Base-by-base conservation (phyloP, 768 basidiomycete genomes). In the Kwoniella shandongensis region DNA sequence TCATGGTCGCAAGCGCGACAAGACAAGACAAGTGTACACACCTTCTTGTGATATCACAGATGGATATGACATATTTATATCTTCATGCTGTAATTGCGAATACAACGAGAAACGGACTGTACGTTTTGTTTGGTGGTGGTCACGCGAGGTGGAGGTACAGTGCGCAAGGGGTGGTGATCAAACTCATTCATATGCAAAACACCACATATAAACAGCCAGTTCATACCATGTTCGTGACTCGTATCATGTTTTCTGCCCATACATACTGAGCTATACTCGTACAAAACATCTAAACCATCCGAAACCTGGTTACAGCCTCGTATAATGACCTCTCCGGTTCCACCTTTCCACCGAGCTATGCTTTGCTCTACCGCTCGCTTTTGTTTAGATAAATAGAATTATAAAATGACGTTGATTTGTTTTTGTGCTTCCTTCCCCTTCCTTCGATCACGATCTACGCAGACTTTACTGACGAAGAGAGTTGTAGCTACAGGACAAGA, bases 401-500 rank as follows among this genome's bases (percentile, higher is more conserved):
- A n/a, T n/a, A 8, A 42, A 8, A 23, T n/a, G 17, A n/a, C 22
- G 22, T 42, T 17, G 22, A 8, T 6, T 32, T 13, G 13, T 6
- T 32, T 32, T 32, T 32, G 32, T 6, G 6, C 32, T 32, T 32
- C 7, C 32, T 32, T 32, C 32, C 13, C 32, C 32, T 32, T 32
- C 32, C 32, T 13, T 32, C 13, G 32, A 32, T 13, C 32, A 32
- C 32, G 6, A 13, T 17, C 8, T 18, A 42, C 17, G 41, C 22
- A 38, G 7, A n/a, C 12, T 15, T 48, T 48, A 59, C 20, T 52
- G 60, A 6, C 59, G 29, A 27, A 67, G 61, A 7, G 66, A 67
- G 49, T 67, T 18, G 40, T 67, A 67, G 59, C 66, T 67, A 25
- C n/a, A n/a, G n/a, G n/a, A n/a, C 1, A 40, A 20, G 15, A 25